Evolutionary conservation across 2,329 filamentous ascomycete species (phyloP).

Genomic region (Colletotrichum sansevieriae): DNA sequence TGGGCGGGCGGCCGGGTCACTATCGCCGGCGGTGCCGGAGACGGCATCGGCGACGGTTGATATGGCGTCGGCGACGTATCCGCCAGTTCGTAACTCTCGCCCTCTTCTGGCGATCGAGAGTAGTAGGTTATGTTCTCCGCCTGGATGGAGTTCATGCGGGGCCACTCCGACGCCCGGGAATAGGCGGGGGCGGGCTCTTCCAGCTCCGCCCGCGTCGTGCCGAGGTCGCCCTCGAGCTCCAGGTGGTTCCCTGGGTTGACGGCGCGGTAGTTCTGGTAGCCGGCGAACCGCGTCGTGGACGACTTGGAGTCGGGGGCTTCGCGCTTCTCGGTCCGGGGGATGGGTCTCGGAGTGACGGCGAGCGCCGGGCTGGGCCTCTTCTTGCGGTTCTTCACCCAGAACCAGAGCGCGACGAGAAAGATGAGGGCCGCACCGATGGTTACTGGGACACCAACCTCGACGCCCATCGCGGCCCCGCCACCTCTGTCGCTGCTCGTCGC

Average conservation of each 20-base stretch:
- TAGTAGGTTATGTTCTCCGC: constrained; percentile 27
- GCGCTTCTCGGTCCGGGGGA: constrained; percentile 36
- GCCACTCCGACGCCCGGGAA: constrained; percentile 30
- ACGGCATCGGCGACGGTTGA: background rate
- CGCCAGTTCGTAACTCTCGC: constrained; percentile 36
- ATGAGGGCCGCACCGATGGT: constrained; percentile 25
- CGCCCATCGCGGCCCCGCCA: background rate
- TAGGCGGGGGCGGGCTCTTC: constrained; percentile 30
- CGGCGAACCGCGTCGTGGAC: constrained; percentile 32
- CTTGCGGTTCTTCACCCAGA: constrained; percentile 35
- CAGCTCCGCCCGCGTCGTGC: constrained; percentile 24
- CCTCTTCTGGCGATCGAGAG: constrained; percentile 10
- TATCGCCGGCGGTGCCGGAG: background rate
- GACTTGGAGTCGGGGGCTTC: constrained; percentile 36
- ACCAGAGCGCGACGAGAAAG: constrained; percentile 15
- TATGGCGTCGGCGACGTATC: constrained; percentile 28
- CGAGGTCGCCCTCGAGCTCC: constrained; percentile 35
- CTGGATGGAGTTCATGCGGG: constrained; percentile 34
- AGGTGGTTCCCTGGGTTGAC: constrained; percentile 21
- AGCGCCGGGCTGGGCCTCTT: background rate
- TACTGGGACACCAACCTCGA: constrained; percentile 33
- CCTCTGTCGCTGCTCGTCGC: background rate
- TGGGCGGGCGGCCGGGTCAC: background rate
- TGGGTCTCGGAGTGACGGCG: constrained; percentile 13
- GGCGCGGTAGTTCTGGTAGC: constrained; percentile 11